Evolutionary conservation across 2,329 filamentous ascomycete species (phyloP).

Genomic region (Beauveria varroae): DNA sequence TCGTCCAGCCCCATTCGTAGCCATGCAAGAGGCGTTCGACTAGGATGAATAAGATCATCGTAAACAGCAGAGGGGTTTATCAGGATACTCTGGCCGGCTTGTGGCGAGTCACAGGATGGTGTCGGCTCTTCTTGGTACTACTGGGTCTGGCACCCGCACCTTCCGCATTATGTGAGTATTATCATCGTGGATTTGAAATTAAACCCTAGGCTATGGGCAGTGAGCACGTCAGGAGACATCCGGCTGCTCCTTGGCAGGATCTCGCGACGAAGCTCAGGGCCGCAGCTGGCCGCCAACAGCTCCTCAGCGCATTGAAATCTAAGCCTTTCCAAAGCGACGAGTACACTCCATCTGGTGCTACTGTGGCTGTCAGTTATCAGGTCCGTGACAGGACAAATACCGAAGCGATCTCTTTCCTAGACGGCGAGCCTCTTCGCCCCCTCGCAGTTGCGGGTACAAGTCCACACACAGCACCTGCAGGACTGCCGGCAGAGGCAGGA

Average conservation of each 20-base stretch:
- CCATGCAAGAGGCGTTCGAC: not conserved
- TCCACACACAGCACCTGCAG: not conserved
- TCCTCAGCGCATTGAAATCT: not conserved
- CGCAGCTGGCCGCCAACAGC: not conserved
- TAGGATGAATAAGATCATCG: not conserved
- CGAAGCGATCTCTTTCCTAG: constrained; percentile 1
- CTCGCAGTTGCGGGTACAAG: not conserved
- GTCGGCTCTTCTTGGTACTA: not conserved
- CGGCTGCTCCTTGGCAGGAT: not conserved
- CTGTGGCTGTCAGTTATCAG: constrained; percentile 3
- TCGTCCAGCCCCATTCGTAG: not conserved
- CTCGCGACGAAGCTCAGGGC: not conserved
- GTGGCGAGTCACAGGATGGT: not conserved
- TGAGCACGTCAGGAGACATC: not conserved
- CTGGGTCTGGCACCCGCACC: not conserved
- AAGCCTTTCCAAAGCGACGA: not conserved
- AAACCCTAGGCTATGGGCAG: not conserved
- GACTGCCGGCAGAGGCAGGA: not conserved
- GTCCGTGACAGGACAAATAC: not conserved
- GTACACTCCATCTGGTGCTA: not conserved
- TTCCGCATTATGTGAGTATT: not conserved
- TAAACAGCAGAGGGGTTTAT: not conserved
- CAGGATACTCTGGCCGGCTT: not conserved
- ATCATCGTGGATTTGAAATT: not conserved
- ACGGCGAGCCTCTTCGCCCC: not conserved